These are phyloP conservation scores for Pythium sp. DNA, from an alignment of 352 stramenopile species.

Conservation along the genomic window DNA sequence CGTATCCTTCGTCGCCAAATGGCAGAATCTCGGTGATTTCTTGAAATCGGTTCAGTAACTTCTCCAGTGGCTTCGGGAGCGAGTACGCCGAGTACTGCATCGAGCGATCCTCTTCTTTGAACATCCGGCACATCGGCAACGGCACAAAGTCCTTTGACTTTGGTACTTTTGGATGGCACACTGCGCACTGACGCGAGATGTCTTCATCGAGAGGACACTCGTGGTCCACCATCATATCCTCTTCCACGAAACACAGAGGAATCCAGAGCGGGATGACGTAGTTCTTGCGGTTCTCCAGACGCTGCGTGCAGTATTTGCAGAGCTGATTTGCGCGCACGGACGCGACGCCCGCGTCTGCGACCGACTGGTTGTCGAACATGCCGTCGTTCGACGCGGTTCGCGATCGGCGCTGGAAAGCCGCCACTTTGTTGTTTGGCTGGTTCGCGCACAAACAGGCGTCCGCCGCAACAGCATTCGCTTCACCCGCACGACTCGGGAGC, in stretches of 20 bases:
- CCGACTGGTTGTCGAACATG: slow-evolving; percentile 37
- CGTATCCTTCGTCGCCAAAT: slow-evolving; percentile 15
- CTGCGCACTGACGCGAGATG: slow-evolving; percentile 56
- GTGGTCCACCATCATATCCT: slow-evolving; percentile 73
- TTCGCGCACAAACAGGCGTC: slow-evolving; percentile 47
- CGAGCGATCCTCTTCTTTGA: slow-evolving; percentile 39
- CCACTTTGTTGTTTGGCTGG: slow-evolving; percentile 22
- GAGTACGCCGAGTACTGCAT: slow-evolving; percentile 21
- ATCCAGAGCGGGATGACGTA: slow-evolving; percentile 81
- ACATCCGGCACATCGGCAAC: slow-evolving; percentile 77
- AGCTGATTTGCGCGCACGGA: slow-evolving; percentile 40
- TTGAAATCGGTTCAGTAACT: slow-evolving; percentile 50
- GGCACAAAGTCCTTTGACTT: slow-evolving; percentile 64
- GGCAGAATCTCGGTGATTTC: slow-evolving; percentile 7
- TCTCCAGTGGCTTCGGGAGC: slow-evolving; percentile 65
- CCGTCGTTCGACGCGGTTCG: slow-evolving; percentile 43
- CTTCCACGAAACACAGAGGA: slow-evolving; percentile 79
- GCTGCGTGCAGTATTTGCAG: slow-evolving; percentile 68
- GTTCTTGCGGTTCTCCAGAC: slow-evolving; percentile 57
- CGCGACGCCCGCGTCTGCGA: slow-evolving; percentile 29
- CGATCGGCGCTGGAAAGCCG: slow-evolving; percentile 34
- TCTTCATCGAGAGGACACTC: slow-evolving; percentile 64
- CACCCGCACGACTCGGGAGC: slow-evolving; percentile 40
- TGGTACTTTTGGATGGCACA: slow-evolving; percentile 48
- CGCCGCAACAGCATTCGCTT: slow-evolving; percentile 22